phyloP scores from a whole-genome alignment of 805 yeast species.

The Clavispora carvajalis region DNA sequence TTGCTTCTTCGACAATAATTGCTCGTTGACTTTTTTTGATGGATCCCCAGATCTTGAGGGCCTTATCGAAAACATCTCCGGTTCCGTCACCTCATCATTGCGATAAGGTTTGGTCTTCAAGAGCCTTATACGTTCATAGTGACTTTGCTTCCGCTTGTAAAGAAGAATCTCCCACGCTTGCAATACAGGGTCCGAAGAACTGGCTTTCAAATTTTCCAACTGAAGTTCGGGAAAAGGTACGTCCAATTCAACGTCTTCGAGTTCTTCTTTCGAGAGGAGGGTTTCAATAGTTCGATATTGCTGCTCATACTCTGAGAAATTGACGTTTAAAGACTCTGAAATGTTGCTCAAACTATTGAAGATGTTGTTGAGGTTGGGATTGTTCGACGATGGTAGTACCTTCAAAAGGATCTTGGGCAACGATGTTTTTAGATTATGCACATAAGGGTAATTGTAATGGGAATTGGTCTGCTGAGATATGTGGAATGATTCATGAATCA shows the following conservation, averaged over 20 bases:
- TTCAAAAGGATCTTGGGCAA: conserved; percentile 30
- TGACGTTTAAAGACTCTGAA: conserved; percentile 30
- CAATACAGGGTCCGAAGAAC: conserved; percentile 24
- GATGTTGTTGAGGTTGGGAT: conserved; percentile 32
- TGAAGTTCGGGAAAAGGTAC: conserved; percentile 31
- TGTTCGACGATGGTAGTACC: conserved; percentile 34
- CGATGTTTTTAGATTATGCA: conserved; percentile 26
- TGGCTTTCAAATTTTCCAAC: conserved; percentile 16
- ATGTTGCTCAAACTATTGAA: conserved; percentile 32
- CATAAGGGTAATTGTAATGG: conserved; percentile 34
- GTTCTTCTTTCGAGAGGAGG: conserved; percentile 33
- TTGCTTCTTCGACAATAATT: conserved; percentile 40
- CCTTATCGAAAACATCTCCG: conserved; percentile 16
- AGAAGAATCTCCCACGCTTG: conserved; percentile 46
- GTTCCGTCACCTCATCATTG: conserved; percentile 16
- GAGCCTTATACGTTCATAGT: conserved; percentile 43
- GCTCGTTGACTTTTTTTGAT: conserved; percentile 17
- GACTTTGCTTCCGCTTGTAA: conserved; percentile 44
- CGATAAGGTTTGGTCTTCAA: conserved; percentile 25
- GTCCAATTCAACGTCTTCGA: conserved; percentile 23
- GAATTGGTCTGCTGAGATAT: conserved; percentile 31
- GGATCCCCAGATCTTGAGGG: conserved; percentile 23
- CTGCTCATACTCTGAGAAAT: conserved; percentile 20
- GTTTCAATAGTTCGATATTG: conserved; percentile 25
- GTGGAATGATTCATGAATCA: conserved; percentile 37